Conservation (phyloP, 768 basidiomycete genomes). For the Coprinopsis marcescibilis region DNA sequence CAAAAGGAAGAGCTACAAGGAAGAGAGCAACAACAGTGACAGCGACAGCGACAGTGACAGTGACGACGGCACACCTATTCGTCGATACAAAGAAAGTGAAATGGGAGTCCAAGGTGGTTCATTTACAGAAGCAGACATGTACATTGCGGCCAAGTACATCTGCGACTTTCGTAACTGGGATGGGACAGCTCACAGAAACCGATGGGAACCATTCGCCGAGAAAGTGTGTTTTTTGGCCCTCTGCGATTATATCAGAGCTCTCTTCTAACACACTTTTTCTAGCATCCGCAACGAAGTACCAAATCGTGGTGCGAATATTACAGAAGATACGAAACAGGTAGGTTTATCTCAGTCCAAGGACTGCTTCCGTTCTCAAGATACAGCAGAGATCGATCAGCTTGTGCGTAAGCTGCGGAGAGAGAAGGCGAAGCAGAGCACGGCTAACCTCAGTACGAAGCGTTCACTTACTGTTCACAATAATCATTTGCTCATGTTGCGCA, state of each 20-base stretch:
- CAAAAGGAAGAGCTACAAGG: slow-evolving; percentile 15
- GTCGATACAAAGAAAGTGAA: slow-evolving; percentile 32
- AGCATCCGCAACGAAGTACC: slow-evolving; percentile 50
- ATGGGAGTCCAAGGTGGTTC: slow-evolving; percentile 49
- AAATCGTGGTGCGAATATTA: slow-evolving; percentile 63
- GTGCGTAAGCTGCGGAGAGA: slow-evolving; percentile 33
- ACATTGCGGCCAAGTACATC: slow-evolving; percentile 55
- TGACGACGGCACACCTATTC: slow-evolving; percentile 32
- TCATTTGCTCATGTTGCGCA: too few relatives aligned
- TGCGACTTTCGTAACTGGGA: slow-evolving; percentile 44
- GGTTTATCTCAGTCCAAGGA: not conserved
- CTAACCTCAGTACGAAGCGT: too few relatives aligned
- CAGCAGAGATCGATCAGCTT: slow-evolving; percentile 30
- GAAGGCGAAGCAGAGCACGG: slow-evolving; percentile 12
- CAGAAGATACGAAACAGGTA: slow-evolving; percentile 45
- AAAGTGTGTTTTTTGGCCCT: too few relatives aligned
- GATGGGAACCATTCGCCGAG: slow-evolving; percentile 51
- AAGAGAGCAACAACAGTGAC: too few relatives aligned
- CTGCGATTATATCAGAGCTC: too few relatives aligned
- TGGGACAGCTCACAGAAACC: slow-evolving; percentile 33
- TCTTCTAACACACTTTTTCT: too few relatives aligned
- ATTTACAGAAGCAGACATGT: slow-evolving; percentile 59
- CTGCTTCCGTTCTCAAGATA: not conserved
- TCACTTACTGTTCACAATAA: too few relatives aligned
- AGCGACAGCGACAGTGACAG: slow-evolving; percentile 11